Conservation (phyloP, 176 grass and related monocot species). For the Phragmites australis region DNA sequence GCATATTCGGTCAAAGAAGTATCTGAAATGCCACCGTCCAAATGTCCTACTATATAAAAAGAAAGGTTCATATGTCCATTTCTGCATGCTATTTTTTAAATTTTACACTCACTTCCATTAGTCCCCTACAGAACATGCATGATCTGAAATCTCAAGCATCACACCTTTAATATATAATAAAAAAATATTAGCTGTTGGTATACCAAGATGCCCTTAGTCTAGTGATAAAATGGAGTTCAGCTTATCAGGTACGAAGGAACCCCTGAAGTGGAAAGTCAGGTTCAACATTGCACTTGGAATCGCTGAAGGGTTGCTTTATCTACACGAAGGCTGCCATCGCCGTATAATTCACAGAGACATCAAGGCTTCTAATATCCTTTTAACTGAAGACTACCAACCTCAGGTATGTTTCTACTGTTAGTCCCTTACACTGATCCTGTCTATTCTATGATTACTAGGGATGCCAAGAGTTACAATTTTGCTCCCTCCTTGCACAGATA, state of each 20-base stretch:
- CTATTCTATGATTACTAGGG: neutral
- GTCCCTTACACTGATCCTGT: neutral
- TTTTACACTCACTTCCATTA: neutral
- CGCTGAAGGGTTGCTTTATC: conserved; percentile 89
- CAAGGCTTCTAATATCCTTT: conserved; percentile 98
- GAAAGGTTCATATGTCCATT: conserved; percentile 26
- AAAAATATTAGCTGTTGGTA: conserved; percentile 3
- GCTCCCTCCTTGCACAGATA: conserved; percentile 53
- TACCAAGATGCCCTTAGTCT: conserved; percentile 20
- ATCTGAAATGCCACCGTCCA: conserved; percentile 15
- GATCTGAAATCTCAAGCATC: neutral
- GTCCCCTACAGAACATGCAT: neutral
- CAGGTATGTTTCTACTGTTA: conserved; percentile 55
- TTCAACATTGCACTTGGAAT: conserved; percentile 80
- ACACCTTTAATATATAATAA: conserved; percentile 26
- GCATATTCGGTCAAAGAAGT: neutral
- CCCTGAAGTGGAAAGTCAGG: conserved; percentile 78
- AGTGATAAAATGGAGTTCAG: conserved; percentile 45
- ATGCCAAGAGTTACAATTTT: conserved; percentile 19
- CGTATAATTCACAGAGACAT: conserved; percentile 99
- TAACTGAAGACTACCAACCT: conserved; percentile 92
- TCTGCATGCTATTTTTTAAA: conserved; percentile 19
- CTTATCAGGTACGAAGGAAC: conserved; percentile 75
- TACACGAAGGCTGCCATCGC: conserved; percentile 91
- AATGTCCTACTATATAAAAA: neutral